These are phyloP conservation scores for Globisporangium abappressorium DNA, from an alignment of 352 stramenopile genomes.

Conservation along the genomic window DNA sequence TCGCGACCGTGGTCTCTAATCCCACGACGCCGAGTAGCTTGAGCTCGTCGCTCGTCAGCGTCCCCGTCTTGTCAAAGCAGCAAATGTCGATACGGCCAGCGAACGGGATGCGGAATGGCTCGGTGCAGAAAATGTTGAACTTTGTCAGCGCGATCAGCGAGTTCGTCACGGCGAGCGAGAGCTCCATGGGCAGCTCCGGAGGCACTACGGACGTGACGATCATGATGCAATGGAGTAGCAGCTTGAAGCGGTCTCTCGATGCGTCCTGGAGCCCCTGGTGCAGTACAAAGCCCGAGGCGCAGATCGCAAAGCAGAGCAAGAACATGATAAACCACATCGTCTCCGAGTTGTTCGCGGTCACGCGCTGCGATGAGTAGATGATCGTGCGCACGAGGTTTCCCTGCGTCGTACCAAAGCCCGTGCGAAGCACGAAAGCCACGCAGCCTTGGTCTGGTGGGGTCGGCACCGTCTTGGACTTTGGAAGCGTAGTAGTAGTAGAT, in stretches of 20 bases:
- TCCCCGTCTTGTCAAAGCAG: conserved; percentile 97
- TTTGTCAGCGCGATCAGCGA: conserved; percentile 87
- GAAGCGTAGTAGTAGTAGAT: not conserved
- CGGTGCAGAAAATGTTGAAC: conserved; percentile 91
- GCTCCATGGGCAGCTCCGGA: conserved; percentile 94
- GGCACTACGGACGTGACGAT: conserved; percentile 96
- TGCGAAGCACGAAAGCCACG: conserved; percentile 88
- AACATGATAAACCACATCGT: conserved; percentile 92
- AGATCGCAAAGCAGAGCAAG: conserved; percentile 90
- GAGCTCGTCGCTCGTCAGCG: conserved; percentile 92
- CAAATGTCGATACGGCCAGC: conserved; percentile 89
- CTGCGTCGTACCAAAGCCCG: conserved; percentile 92
- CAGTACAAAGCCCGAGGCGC: conserved; percentile 84
- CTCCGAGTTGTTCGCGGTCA: conserved; percentile 88
- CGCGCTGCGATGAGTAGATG: conserved; percentile 91
- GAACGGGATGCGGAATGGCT: conserved; percentile 93
- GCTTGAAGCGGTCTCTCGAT: conserved; percentile 83
- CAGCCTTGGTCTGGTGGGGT: conserved; percentile 80
- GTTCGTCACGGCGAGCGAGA: conserved; percentile 93
- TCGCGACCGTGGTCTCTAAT: conserved; percentile 9
- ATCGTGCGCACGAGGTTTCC: conserved; percentile 94
- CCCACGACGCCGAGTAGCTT: conserved; percentile 43
- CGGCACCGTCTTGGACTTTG: conserved; percentile 23
- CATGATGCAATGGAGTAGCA: conserved; percentile 94
- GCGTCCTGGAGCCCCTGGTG: conserved; percentile 40